phyloP scores from a whole-genome alignment of 2,329 filamentous ascomycete species.

The Corynespora cassiicola region DNA sequence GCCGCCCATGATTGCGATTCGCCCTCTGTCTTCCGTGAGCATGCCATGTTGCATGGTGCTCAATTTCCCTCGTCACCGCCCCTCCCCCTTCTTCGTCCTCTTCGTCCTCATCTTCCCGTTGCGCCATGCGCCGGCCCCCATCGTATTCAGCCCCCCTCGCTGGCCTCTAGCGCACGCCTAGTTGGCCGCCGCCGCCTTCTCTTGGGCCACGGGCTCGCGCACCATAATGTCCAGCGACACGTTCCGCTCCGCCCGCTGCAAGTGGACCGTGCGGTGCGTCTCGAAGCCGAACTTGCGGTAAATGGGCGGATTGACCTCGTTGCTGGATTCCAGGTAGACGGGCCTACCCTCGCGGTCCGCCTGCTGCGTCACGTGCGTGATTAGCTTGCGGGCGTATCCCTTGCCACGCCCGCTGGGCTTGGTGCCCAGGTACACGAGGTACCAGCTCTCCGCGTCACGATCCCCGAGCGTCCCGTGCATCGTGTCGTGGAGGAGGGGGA shows the following conservation, averaged over 20 bases:
- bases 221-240: slow-evolving; percentile 82
- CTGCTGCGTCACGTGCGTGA: slow-evolving; percentile 69
- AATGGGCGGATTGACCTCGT: slow-evolving; percentile 70
- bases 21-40: no score
- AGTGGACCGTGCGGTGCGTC: slow-evolving; percentile 66
- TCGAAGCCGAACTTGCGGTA: slow-evolving; percentile 80
- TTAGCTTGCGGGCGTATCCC: slow-evolving; percentile 74
- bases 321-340: slow-evolving; percentile 82
- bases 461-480: slow-evolving; percentile 73
- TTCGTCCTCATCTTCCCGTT: slow-evolving; percentile 6
- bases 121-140: no score
- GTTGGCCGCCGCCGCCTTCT: slow-evolving; percentile 26
- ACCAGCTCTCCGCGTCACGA: slow-evolving; percentile 74
- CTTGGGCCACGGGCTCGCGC: slow-evolving; percentile 63
- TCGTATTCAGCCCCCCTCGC: slow-evolving; percentile 6
- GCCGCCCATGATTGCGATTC: no score
- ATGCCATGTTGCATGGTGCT: no score
- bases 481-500: slow-evolving; percentile 75
- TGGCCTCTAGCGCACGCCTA: no score
- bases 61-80: slow-evolving; percentile 1
- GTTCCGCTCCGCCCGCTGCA: slow-evolving; percentile 64
- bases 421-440: slow-evolving; percentile 83
- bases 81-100: background rate
- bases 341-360: slow-evolving; percentile 72
- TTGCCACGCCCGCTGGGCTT: slow-evolving; percentile 72